Evolutionary conservation across 164 flowering plant species (phyloP), one percentile per base, ranked within the genome.

Genomic region (Vitis rupestris): DNA sequence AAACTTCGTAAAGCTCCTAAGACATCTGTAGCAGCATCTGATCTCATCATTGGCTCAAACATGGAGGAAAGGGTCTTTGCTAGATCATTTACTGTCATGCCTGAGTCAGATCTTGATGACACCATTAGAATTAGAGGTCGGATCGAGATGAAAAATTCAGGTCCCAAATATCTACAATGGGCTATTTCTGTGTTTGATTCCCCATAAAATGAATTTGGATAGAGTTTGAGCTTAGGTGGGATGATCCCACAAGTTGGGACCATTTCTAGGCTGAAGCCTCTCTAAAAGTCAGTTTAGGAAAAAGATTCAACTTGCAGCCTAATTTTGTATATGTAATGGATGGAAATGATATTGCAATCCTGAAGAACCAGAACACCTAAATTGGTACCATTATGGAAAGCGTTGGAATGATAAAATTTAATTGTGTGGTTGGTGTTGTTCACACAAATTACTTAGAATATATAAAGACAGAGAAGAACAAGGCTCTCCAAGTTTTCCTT

Each of bases 151-250:
- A 19, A 19, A 19, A 19, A 19, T 19, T 19, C 23, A 19, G 23
- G 23, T 19, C 76, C 83, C 16, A 84, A 76, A 59, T 29, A 56
- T 74, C 19, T 87, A 31, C 77, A 83, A 27, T 92, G 95, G 97
- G 91, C 87, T 64, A 75, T 87, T 50, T 65, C 76, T 50, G 8
- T 89, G 69, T 81, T 84, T 52, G 97, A 91, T 72, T 72, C 79
- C n/a, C 89, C 88, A n/a, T 90, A 87, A 70, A 88, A 85, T 74
- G 92, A 83, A 61, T 14, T 86, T 19, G 97, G 97, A 55, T 92
- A 97, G 97, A 94, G 97, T 37, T 30, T 19, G 23, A 19, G 23
- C 23, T 19, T 19, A 19, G 23, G 23, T 19, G 23, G 23, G 23
- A 19, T 19, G 23, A 19, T 19, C 23, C 23, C 23, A 19, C 23